phyloP scores from a whole-genome alignment of 1,139 yeast genomes.

The Debaryomyces coudertii region DNA sequence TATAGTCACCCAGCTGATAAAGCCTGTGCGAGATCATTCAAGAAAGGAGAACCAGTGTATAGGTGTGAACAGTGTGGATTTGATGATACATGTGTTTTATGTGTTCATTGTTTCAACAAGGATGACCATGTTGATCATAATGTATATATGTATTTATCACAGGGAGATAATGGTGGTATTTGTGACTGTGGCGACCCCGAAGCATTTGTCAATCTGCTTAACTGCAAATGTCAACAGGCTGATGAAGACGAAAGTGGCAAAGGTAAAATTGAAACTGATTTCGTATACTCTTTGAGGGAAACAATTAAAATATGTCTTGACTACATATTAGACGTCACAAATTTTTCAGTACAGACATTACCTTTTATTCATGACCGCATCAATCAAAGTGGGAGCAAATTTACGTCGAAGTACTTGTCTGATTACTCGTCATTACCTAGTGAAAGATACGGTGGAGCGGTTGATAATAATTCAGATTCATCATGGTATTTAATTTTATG shows the following conservation, averaged over 20 bases:
- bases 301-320: conserved; percentile 47
- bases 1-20: conserved; percentile 36
- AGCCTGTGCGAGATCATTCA: conserved; percentile 66
- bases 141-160: conserved; percentile 55
- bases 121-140: conserved; percentile 68
- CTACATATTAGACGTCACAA: conserved; percentile 51
- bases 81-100: conserved; percentile 75
- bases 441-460: conserved; percentile 32
- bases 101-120: conserved; percentile 69
- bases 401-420: conserved; percentile 32
- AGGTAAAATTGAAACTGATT: conserved; percentile 15
- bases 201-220: conserved; percentile 64
- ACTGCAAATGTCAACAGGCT: conserved; percentile 49
- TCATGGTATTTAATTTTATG: conserved; percentile 57
- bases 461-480: conserved; percentile 30
- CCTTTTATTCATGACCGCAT: conserved; percentile 38
- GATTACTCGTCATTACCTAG: conserved; percentile 33
- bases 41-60: conserved; percentile 63
- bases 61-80: conserved; percentile 68
- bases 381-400: conserved; percentile 21
- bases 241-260: conserved; percentile 14
- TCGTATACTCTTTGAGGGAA: conserved; percentile 22
- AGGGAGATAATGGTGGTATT: conserved; percentile 57
- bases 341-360: conserved; percentile 36
- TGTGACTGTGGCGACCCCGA: conserved; percentile 94